A percentile compares a stretch with the other conserved stretches of the same genome.
phyloP scores from a whole-genome alignment of 371 early-diverging fungal genomes.

The Mucor irregularis region DNA sequence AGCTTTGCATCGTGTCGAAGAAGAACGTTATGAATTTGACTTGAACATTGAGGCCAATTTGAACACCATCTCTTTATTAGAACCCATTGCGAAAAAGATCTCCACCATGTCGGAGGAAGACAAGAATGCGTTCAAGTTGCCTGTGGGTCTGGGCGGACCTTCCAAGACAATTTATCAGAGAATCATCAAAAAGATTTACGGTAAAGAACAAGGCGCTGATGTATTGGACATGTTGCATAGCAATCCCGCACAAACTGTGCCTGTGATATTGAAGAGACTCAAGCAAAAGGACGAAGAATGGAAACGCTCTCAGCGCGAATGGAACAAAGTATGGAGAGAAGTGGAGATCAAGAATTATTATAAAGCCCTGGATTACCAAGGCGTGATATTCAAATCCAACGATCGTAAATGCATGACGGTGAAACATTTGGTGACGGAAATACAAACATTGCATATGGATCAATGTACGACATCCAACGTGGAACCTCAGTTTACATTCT shows the following conservation, averaged over 20 bases:
- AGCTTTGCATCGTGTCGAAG: constrained; percentile 94
- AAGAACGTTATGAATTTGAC: constrained; percentile 99
- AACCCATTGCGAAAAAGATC: constrained; percentile 81
- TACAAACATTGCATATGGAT: constrained; percentile 23
- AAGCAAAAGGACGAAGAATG: constrained; percentile 99
- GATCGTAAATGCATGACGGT: constrained; percentile 84
- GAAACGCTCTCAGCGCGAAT: constrained; percentile 74
- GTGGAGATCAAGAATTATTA: constrained; percentile 94
- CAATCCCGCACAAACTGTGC: constrained; percentile 92
- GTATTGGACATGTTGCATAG: constrained; percentile 92
- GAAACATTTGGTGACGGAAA: constrained; percentile 81
- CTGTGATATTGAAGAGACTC: constrained; percentile 93
- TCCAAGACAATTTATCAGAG: constrained; percentile 87
- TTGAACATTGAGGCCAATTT: constrained; percentile 94
- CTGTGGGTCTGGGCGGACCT: constrained; percentile 77
- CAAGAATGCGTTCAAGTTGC: constrained; percentile 67
- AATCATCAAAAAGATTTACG: constrained; percentile 94
- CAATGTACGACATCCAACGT: background rate
- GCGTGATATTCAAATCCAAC: constrained; percentile 78
- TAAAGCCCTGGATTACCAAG: constrained; percentile 96
- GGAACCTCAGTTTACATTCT: background rate
- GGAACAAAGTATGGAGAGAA: constrained; percentile 96
- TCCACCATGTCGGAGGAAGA: constrained; percentile 84
- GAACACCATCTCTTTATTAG: constrained; percentile 87
- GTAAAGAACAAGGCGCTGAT: constrained; percentile 81